Base-by-base conservation (phyloP, 768 basidiomycete species). In the Suillus decipiens region DNA sequence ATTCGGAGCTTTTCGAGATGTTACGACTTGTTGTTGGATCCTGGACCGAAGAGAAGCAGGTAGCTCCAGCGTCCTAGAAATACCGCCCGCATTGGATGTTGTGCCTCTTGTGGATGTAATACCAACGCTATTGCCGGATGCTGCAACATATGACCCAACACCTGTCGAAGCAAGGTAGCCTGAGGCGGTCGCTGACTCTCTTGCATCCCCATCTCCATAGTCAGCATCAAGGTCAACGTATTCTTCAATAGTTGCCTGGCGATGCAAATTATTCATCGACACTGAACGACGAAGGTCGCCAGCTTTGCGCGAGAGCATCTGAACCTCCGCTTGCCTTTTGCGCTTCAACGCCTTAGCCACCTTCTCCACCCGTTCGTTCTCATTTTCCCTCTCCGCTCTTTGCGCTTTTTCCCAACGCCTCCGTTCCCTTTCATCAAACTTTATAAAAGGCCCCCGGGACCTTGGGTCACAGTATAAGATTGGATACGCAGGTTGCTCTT, bases 81-180 rank as follows among this genome's bases (percentile, higher is more conserved):
- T 69, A 34, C 70, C 68, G 2, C 85, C 83, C 12, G 83, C 77
- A 12, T 83, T 85, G 7, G 92, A 92, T 1, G 92, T 92, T 5
- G 95, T 96, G 1, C 92, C 94, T 43, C 92, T 90, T 28, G 89
- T 91, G 2, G 95, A 97, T 1, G 96, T 95, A 70, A 99, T 88
- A 43, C 86, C 84, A 53, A 98, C 95, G 66, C 92, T 95, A 77
- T 99, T 99, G 7, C 96, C 96, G 9, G 96, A 98, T 2, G 96
- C 96, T 42, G 95, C 94, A 61, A 92, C 82, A 72, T 95, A 94
- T 14, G 81, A 82, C 37, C 81, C 77, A 10, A 73, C 72, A 39
- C 81, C 81, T 1, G 75, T 75, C 7, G 89, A 89, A 5, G 83
- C 82, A 6, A 87, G 78, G 70, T 87, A 91, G 6, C 90, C 89